A percentile compares a stretch with the other conserved stretches of the same genome.
phyloP scores from a whole-genome alignment of 352 stramenopile genomes.

The Thraustochytrium sp. region DNA sequence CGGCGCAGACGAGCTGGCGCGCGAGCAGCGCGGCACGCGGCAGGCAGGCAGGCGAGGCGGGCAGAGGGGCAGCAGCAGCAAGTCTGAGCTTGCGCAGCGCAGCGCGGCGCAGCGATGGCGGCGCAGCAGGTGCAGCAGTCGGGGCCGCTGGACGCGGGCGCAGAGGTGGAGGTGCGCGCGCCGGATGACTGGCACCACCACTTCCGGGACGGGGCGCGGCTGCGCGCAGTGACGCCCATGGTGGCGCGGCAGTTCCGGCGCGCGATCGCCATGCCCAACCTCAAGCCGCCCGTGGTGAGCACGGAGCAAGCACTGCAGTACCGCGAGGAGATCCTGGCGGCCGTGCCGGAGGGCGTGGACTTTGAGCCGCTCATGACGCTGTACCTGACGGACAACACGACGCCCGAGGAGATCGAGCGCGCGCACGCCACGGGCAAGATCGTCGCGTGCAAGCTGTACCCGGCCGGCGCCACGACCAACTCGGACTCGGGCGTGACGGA shows the following conservation, averaged over 20 bases:
- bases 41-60: too few species aligned
- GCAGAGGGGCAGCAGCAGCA: too few species aligned
- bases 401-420: slow-evolving; percentile 85
- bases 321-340: slow-evolving; percentile 82
- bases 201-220: slow-evolving; percentile 80
- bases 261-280: slow-evolving; percentile 95
- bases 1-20: too few species aligned
- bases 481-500: slow-evolving; percentile 93
- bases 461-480: slow-evolving; percentile 96
- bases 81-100: too few species aligned
- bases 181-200: slow-evolving; percentile 97
- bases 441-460: slow-evolving; percentile 95
- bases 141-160: background rate
- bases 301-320: slow-evolving; percentile 89
- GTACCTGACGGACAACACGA: slow-evolving; percentile 97
- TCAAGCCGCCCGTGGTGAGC: slow-evolving; percentile 91
- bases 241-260: slow-evolving; percentile 56
- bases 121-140: too few species aligned
- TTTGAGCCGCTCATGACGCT: slow-evolving; percentile 94
- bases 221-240: slow-evolving; percentile 56
- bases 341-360: slow-evolving; percentile 62
- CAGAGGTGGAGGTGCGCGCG: slow-evolving; percentile 17
- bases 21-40: too few species aligned
- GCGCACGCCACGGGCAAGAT: slow-evolving; percentile 79
- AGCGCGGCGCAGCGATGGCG: too few species aligned